Evolutionary conservation across 345 rosid species (phyloP), one percentile per base, ranked within the genome.

Genomic region (Fremontodendron californicum): DNA sequence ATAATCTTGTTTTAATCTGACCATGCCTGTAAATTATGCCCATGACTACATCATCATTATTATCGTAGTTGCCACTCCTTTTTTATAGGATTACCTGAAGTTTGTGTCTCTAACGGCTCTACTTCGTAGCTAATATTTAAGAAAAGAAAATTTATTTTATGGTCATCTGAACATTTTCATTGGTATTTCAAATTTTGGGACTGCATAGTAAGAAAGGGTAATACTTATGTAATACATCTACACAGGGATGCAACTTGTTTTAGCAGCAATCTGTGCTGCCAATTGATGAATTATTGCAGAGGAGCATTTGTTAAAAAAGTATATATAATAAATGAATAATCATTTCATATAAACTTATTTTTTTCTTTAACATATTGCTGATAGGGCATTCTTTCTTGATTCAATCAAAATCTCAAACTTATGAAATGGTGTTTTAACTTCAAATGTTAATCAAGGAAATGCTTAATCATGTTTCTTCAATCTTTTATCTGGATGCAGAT

Each of bases 401-500:
- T 12, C 39, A 29, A 27, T 61, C 18, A 25, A 61, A 29, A 29
- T 29, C 21, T 58, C 2, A 11, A 27, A 57, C 62, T 57, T 21
- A 57, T 10, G 16, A 57, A 25, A 57, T 3, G 31, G 25, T 23
- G 31, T 25, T 57, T 57, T 23, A 57, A 57, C 33, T 23, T 58
- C 63, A 10, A 58, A 3, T 60, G 31, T 60, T 60, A 58, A 12
- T 10, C 63, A 58, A 0, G 2, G 35, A 58, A 58, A 10, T 11
- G 6, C 35, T 0, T 27, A 60, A 60, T 60, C 3, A 29, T 29
- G 16, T 29, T 29, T 61, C 9, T 61, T 61, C 9, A 29, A 29
- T 61, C 65, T 13, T 54, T 77, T 69, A 60, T 16, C 4, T 69
- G 11, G 42, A 2, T 82, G 86, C 87, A 95, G 99, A 73, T 63